phyloP scores from a whole-genome alignment of 2,329 filamentous ascomycete genomes.

The Akanthomyces uredinophilus region DNA sequence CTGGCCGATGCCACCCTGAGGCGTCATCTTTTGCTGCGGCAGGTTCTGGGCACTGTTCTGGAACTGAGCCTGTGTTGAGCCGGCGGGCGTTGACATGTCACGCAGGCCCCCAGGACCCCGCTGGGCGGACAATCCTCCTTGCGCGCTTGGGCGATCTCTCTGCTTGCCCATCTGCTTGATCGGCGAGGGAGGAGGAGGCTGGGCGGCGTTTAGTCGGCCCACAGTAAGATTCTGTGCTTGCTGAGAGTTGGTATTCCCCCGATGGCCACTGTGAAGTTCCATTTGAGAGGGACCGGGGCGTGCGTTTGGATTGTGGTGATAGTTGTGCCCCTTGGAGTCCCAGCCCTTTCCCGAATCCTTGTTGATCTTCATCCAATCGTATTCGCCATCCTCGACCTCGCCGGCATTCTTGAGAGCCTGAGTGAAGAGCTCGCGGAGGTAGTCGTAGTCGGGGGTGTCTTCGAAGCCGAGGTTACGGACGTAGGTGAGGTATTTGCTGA shows the following conservation, averaged over 20 bases:
- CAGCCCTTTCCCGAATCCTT: conserved; percentile 78
- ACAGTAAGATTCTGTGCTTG: conserved; percentile 64
- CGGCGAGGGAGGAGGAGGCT: conserved; percentile 82
- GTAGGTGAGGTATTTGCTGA: conserved; percentile 95
- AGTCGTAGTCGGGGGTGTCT: conserved; percentile 97
- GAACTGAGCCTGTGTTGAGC: conserved; percentile 92
- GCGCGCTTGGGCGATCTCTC: conserved; percentile 69
- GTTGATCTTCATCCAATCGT: conserved; percentile 99
- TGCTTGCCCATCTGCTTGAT: conserved; percentile 76
- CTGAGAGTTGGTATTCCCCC: conserved; percentile 60
- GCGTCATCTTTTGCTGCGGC: conserved; percentile 55
- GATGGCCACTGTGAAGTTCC: conserved; percentile 72
- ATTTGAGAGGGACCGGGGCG: conserved; percentile 77
- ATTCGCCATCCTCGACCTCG: conserved; percentile 95
- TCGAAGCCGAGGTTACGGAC: conserved; percentile 97
- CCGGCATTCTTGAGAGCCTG: conserved; percentile 91
- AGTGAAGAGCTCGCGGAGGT: conserved; percentile 92
- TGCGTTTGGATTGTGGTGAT: conserved; percentile 70
- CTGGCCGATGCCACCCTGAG: conserved; percentile 51
- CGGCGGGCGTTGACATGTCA: conserved; percentile 78
- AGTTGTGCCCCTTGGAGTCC: conserved; percentile 54
- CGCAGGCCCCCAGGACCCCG: conserved; percentile 67
- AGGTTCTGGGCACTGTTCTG: conserved; percentile 92
- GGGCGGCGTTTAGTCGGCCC: conserved; percentile 89
- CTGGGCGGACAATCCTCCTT: conserved; percentile 68